phyloP scores from a whole-genome alignment of 768 basidiomycete species.

The Chalciporus piperatus region DNA sequence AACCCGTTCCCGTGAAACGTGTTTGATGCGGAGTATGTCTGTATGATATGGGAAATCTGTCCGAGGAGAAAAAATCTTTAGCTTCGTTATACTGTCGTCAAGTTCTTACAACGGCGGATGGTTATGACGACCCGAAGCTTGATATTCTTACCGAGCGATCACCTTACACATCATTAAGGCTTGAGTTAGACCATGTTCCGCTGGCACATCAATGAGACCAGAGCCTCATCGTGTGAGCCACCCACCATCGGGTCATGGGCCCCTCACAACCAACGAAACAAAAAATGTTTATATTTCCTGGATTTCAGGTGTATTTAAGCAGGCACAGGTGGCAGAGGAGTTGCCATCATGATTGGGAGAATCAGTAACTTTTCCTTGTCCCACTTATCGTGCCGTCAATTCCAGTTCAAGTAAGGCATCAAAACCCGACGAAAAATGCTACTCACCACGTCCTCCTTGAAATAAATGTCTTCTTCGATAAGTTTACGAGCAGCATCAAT shows the following conservation, averaged over 20 bases:
- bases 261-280: background rate
- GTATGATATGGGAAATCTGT: background rate
- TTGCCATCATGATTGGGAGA: conserved; percentile 39
- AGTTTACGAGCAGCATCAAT: conserved; percentile 40
- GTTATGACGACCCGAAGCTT: conserved; percentile 1
- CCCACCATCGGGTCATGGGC: background rate
- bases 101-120: background rate
- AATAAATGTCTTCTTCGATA: conserved; percentile 24
- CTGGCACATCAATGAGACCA: no score
- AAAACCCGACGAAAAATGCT: background rate
- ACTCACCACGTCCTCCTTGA: conserved; percentile 24
- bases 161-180: background rate
- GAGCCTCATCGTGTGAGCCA: background rate
- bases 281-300: background rate
- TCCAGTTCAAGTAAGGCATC: background rate
- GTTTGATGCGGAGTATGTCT: background rate
- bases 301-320: background rate
- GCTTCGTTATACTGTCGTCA: background rate
- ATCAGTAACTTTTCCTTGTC: conserved; percentile 55
- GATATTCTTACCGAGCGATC: background rate
- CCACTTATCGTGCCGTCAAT: conserved; percentile 42
- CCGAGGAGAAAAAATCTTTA: background rate
- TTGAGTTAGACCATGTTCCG: no score
- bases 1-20: background rate
- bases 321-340: conserved; percentile 10